Conservation (phyloP, 257 asterid genomes). For the Misopates orontium region DNA sequence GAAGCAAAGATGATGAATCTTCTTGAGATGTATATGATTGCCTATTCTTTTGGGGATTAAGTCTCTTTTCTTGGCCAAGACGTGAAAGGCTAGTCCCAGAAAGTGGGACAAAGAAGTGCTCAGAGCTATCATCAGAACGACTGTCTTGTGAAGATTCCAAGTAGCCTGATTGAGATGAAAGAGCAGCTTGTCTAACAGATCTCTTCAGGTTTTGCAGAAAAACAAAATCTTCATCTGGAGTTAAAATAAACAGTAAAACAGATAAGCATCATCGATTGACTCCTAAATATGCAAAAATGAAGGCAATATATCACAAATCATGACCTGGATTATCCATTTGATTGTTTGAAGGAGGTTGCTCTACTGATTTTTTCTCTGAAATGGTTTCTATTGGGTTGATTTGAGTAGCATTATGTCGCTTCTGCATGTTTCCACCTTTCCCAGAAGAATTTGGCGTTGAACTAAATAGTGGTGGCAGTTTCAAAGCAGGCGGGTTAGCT, state of each 20-base stretch:
- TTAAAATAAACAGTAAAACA: slow-evolving; percentile 19
- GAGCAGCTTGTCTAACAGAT: slow-evolving; percentile 97
- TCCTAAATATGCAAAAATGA: slow-evolving; percentile 20
- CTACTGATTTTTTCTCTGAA: slow-evolving; percentile 51
- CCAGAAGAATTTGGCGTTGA: slow-evolving; percentile 84
- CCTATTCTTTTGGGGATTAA: slow-evolving; percentile 49
- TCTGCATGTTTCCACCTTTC: slow-evolving; percentile 73
- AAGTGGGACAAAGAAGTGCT: slow-evolving; percentile 85
- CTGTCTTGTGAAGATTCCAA: slow-evolving; percentile 75
- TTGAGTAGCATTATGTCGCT: slow-evolving; percentile 59
- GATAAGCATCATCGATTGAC: slow-evolving; percentile 15
- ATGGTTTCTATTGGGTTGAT: slow-evolving; percentile 50
- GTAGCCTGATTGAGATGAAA: slow-evolving; percentile 54
- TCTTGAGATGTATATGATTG: slow-evolving; percentile 57
- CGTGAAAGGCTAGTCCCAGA: slow-evolving; percentile 70
- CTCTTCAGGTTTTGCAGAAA: slow-evolving; percentile 81
- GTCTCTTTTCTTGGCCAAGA: slow-evolving; percentile 55
- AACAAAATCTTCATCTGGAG: slow-evolving; percentile 70
- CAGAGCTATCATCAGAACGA: slow-evolving; percentile 83
- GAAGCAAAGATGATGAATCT: slow-evolving; percentile 62
- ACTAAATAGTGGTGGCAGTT: slow-evolving; percentile 95
- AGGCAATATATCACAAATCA: slow-evolving; percentile 50
- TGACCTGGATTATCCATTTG: slow-evolving; percentile 47
- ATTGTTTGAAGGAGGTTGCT: slow-evolving; percentile 47
- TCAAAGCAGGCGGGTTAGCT: slow-evolving; percentile 77